Evolutionary conservation across 371 early-diverging fungal genomes (phyloP).

Genomic region (Quaeritorhiza haematococci): DNA sequence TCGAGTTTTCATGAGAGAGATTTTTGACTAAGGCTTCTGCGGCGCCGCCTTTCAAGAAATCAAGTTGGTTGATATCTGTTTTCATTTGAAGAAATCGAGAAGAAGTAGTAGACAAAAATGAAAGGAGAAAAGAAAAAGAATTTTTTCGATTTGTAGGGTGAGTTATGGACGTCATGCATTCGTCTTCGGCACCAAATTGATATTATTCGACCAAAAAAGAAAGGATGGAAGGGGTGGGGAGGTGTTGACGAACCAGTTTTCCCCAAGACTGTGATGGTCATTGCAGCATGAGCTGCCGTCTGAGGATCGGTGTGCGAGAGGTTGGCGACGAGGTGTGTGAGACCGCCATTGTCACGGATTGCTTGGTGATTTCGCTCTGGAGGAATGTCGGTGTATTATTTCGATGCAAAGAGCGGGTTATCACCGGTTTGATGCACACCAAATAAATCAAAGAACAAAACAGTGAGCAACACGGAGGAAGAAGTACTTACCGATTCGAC

Average conservation of each 20-base stretch:
- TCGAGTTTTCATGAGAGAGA: slow-evolving; percentile 32
- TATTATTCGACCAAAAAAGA: too few relatives aligned
- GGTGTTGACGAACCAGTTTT: slow-evolving; percentile 32
- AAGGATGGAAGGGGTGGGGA: too few relatives aligned
- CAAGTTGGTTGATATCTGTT: slow-evolving; percentile 39
- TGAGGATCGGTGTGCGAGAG: slow-evolving; percentile 23
- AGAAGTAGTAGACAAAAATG: too few relatives aligned
- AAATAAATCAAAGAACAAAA: too few relatives aligned
- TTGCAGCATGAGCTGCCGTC: slow-evolving; percentile 27
- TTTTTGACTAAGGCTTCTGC: slow-evolving; percentile 29
- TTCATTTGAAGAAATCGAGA: slow-evolving; percentile 4
- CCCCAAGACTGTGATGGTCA: slow-evolving; percentile 30
- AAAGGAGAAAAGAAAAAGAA: neutral
- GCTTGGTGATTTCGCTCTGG: slow-evolving; percentile 33
- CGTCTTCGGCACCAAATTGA: too few relatives aligned
- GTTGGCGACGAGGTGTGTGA: slow-evolving; percentile 22
- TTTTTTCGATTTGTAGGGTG: neutral
- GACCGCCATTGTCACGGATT: slow-evolving; percentile 35
- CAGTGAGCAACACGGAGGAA: too few relatives aligned
- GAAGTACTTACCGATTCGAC: neutral
- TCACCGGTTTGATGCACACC: too few relatives aligned
- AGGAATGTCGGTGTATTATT: neutral
- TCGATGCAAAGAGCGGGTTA: neutral
- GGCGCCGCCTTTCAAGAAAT: slow-evolving; percentile 35
- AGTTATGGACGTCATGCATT: neutral